phyloP scores from a whole-genome alignment of 192 early-diverging fungal species.

The Coemansia sp. region DNA sequence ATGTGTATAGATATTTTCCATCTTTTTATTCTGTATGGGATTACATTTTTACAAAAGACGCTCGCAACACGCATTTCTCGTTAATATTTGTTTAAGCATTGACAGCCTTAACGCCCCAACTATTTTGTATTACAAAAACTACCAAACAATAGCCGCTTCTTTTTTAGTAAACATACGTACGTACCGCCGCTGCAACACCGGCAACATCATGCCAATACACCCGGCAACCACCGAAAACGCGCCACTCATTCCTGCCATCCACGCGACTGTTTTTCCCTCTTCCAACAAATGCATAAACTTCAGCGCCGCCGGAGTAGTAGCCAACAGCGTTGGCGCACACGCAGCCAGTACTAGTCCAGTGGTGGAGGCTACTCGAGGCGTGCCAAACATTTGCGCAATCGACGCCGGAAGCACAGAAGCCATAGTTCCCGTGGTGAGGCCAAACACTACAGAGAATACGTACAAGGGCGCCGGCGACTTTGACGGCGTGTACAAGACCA shows the following conservation, averaged over 20 bases:
- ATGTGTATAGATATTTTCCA: no score
- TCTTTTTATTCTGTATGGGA: no score
- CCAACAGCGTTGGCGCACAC: slow-evolving; percentile 16
- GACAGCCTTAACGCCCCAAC: no score
- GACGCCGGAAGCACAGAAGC: slow-evolving; percentile 22
- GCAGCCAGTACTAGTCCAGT: slow-evolving; percentile 21
- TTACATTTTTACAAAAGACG: no score
- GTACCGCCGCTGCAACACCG: slow-evolving; percentile 24
- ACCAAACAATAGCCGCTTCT: neutral
- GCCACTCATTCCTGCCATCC: slow-evolving; percentile 28
- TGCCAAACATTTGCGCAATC: slow-evolving; percentile 38
- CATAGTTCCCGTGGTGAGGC: slow-evolving; percentile 20
- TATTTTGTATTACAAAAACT: neutral
- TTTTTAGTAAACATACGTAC: neutral
- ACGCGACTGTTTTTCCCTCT: slow-evolving; percentile 6
- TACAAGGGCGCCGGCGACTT: slow-evolving; percentile 17
- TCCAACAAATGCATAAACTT: slow-evolving; percentile 15
- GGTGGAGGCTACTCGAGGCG: slow-evolving; percentile 20
- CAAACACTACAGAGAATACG: slow-evolving; percentile 30
- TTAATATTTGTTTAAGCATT: no score
- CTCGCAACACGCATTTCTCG: no score
- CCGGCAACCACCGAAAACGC: slow-evolving; percentile 28
- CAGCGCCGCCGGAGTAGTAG: slow-evolving; percentile 19
- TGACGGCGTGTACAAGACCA: slow-evolving; percentile 28
- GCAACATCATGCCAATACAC: slow-evolving; percentile 20